These are phyloP conservation scores for Arctium lappa DNA, from an alignment of 129 eudicot genomes.

Conservation along the genomic window DNA sequence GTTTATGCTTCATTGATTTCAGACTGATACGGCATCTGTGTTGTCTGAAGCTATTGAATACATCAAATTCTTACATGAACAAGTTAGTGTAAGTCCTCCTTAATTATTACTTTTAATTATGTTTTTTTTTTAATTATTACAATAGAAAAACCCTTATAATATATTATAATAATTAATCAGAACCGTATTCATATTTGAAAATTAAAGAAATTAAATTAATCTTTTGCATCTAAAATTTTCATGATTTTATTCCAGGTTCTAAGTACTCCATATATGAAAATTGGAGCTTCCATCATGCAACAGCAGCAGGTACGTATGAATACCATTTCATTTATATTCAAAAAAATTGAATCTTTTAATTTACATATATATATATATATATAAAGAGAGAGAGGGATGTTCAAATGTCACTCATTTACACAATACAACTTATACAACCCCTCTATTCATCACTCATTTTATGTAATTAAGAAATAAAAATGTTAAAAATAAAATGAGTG, in stretches of 20 bases:
- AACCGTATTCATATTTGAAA: background rate
- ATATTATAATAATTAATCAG: no score
- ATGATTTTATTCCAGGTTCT: conserved; percentile 48
- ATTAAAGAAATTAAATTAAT: background rate
- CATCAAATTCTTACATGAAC: conserved; percentile 91
- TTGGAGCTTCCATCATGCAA: conserved; percentile 63
- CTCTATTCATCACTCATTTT: no score
- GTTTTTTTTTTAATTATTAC: background rate
- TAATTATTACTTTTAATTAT: background rate
- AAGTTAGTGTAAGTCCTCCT: conserved; percentile 70
- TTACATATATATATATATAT: background rate
- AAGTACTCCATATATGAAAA: conserved; percentile 89
- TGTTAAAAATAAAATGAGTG: no score
- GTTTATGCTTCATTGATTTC: conserved; percentile 18
- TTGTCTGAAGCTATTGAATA: conserved; percentile 89
- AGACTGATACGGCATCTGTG: conserved; percentile 99
- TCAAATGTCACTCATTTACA: no score
- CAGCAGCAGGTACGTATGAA: conserved; percentile 55
- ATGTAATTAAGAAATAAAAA: no score
- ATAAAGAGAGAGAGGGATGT: no score
- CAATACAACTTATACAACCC: no score
- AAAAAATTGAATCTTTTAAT: background rate
- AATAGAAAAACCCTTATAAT: background rate
- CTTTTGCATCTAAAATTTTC: background rate
- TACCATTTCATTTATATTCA: background rate